Evolutionary conservation across 345 rosid species (phyloP).

Genomic region (Mallotus nudiflorus): DNA sequence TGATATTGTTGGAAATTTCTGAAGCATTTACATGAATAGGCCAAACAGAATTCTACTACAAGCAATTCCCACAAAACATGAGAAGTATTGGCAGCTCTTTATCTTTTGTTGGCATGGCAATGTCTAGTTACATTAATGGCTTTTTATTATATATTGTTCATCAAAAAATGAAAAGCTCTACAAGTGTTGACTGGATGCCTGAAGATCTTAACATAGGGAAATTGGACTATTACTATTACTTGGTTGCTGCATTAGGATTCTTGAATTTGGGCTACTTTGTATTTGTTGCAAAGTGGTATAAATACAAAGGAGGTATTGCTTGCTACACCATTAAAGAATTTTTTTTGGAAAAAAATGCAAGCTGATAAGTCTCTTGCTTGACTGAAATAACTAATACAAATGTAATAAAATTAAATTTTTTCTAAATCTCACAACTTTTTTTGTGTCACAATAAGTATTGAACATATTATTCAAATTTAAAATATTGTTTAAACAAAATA

Average conservation of each 20-base stretch:
- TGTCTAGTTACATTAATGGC: neutral
- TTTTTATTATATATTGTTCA: conserved; percentile 1
- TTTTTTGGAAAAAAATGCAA: neutral
- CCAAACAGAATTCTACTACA: conserved; percentile 19
- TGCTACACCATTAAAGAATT: neutral
- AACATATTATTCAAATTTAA: too few relatives aligned
- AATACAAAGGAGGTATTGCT: neutral
- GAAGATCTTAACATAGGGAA: conserved; percentile 4
- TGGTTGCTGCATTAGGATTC: neutral
- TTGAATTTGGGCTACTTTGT: conserved; percentile 6
- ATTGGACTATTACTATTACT: conserved; percentile 3
- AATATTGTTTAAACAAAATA: too few relatives aligned
- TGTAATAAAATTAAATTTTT: too few relatives aligned
- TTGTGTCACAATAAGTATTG: too few relatives aligned
- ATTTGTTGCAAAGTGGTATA: neutral
- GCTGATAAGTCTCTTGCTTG: neutral
- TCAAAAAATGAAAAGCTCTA: neutral
- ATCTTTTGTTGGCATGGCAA: neutral
- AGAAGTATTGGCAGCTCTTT: conserved; percentile 12
- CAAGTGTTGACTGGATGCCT: neutral
- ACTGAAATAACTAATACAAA: too few relatives aligned
- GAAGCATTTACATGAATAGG: conserved; percentile 6
- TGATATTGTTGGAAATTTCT: conserved; percentile 8
- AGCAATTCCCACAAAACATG: too few relatives aligned
- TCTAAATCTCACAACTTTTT: too few relatives aligned